These are phyloP conservation scores for Candida gigantensis DNA, from an alignment of 1,139 yeast species.

Conservation along the genomic window DNA sequence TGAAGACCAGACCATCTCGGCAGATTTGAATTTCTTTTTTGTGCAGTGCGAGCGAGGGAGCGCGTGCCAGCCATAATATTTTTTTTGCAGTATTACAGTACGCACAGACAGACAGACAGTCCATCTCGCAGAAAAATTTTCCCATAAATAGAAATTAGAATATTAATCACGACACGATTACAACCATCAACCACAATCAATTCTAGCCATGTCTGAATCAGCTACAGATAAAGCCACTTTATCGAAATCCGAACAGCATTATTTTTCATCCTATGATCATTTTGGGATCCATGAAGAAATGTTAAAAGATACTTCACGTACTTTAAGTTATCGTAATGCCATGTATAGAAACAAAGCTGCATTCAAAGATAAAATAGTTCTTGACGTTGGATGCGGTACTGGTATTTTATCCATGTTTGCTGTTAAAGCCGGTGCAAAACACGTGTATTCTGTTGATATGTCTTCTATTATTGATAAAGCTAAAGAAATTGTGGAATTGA, in stretches of 20 bases:
- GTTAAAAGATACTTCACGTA: slow-evolving; percentile 94
- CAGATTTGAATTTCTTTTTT: neutral
- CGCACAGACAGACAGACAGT: neutral
- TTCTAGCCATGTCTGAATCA: slow-evolving; percentile 20
- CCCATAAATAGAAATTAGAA: too few species aligned
- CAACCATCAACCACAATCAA: slow-evolving; percentile 1
- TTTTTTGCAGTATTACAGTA: too few species aligned
- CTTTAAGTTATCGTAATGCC: slow-evolving; percentile 89
- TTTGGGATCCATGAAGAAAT: slow-evolving; percentile 98
- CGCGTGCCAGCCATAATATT: too few species aligned
- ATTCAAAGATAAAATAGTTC: slow-evolving; percentile 91
- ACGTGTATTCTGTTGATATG: slow-evolving; percentile 96
- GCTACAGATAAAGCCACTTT: slow-evolving; percentile 57
- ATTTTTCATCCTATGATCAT: slow-evolving; percentile 93
- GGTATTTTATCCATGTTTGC: slow-evolving; percentile 98
- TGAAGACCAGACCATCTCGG: too few species aligned
- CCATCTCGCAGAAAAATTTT: slow-evolving; percentile 5
- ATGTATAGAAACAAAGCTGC: slow-evolving; percentile 87
- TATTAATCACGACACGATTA: too few species aligned
- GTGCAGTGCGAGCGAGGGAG: too few species aligned
- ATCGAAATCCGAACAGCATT: slow-evolving; percentile 80
- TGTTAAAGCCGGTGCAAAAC: slow-evolving; percentile 97
- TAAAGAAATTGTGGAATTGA: slow-evolving; percentile 74
- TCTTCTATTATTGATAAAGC: slow-evolving; percentile 96
- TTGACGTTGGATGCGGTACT: slow-evolving; percentile 98